A percentile compares a stretch with the other conserved stretches of the same genome.
These are phyloP conservation scores for Kregervanrija pseudodelftensis DNA, from an alignment of 805 yeast genomes.

Conservation along the genomic window DNA sequence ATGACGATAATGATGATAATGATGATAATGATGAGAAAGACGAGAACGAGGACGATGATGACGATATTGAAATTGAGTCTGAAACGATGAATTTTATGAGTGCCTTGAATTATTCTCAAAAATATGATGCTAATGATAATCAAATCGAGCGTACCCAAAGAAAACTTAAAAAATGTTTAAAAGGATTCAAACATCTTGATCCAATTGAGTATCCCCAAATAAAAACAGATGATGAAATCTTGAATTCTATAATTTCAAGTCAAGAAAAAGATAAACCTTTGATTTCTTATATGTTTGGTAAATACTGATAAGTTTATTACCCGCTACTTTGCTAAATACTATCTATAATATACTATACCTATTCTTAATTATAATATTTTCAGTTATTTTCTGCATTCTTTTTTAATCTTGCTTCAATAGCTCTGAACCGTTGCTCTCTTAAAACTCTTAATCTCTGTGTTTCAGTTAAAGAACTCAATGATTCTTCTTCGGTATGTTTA, in stretches of 20 bases:
- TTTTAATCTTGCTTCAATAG: constrained; percentile 82
- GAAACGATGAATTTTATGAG: constrained; percentile 41
- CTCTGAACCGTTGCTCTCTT: constrained; percentile 94
- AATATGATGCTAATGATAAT: constrained; percentile 17
- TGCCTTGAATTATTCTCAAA: constrained; percentile 41
- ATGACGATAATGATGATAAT: constrained; percentile 14
- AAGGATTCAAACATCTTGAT: constrained; percentile 57
- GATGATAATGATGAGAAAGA: constrained; percentile 14
- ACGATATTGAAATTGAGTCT: constrained; percentile 2
- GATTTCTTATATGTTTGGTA: constrained; percentile 36
- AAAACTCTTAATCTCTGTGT: constrained; percentile 72
- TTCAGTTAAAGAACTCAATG: constrained; percentile 56
- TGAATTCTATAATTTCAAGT: constrained; percentile 23
- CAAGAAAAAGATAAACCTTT: constrained; percentile 21
- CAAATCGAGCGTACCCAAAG: constrained; percentile 14
- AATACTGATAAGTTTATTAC: constrained; percentile 8
- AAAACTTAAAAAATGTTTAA: constrained; percentile 50
- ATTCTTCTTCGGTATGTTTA: constrained; percentile 30
- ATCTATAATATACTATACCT: not conserved
- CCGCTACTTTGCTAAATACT: not conserved
- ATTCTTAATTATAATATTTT: not conserved
- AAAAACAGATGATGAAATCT: constrained; percentile 26
- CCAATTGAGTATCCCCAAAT: constrained; percentile 27
- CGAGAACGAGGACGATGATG: constrained; percentile 12
- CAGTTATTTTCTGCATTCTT: constrained; percentile 4